These are phyloP conservation scores for Xylona heveae DNA, from an alignment of 495 filamentous ascomycete species.

Conservation along the genomic window DNA sequence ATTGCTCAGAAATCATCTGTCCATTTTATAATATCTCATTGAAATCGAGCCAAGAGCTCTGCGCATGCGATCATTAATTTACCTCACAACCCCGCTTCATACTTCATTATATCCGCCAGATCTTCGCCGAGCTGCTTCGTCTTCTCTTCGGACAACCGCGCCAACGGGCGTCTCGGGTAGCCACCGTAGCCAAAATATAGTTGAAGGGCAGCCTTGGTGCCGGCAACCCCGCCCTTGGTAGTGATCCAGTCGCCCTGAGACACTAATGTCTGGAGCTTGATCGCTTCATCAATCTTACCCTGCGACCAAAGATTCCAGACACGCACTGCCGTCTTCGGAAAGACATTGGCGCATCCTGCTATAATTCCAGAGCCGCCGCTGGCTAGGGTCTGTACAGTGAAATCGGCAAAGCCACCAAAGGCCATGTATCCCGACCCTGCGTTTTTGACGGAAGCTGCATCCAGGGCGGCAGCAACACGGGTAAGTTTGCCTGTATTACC, in stretches of 20 bases:
- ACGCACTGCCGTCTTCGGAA: slow-evolving; percentile 59
- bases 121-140: too few relatives aligned
- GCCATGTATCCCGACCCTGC: slow-evolving; percentile 59
- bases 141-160: slow-evolving; percentile 30
- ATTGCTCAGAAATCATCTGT: too few relatives aligned
- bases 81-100: too few relatives aligned
- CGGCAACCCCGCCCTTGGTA: slow-evolving; percentile 68
- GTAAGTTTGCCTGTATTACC: slow-evolving; percentile 79
- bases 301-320: slow-evolving; percentile 62
- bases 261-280: slow-evolving; percentile 47
- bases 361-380: slow-evolving; percentile 71
- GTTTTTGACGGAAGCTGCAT: slow-evolving; percentile 46
- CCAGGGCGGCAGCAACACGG: slow-evolving; percentile 53
- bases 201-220: slow-evolving; percentile 71
- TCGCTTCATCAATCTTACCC: slow-evolving; percentile 53
- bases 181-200: slow-evolving; percentile 72
- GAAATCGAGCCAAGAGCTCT: too few relatives aligned
- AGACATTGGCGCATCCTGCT: slow-evolving; percentile 70
- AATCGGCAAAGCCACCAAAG: slow-evolving; percentile 77
- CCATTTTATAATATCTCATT: too few relatives aligned
- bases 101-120: too few relatives aligned
- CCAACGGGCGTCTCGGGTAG: slow-evolving; percentile 51
- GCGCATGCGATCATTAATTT: too few relatives aligned
- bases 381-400: slow-evolving; percentile 60
- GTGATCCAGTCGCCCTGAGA: slow-evolving; percentile 68